These are phyloP conservation scores for Candida hungchunana DNA, from an alignment of 805 yeast genomes.

Conservation along the genomic window DNA sequence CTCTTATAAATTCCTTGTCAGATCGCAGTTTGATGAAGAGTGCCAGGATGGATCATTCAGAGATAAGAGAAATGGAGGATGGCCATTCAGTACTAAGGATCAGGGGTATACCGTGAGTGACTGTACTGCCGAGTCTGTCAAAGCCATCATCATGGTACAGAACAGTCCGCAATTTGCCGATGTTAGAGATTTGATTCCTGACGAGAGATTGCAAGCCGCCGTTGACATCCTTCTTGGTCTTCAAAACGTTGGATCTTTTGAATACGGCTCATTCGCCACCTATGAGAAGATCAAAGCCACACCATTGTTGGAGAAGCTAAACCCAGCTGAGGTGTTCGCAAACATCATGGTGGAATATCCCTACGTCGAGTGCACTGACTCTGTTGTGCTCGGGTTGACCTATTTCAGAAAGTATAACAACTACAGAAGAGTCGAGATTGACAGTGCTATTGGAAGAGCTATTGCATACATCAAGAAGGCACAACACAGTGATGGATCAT, in stretches of 20 bases:
- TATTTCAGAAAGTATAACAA: conserved; percentile 64
- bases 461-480: conserved; percentile 61
- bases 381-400: conserved; percentile 83
- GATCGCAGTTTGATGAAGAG: conserved; percentile 82
- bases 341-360: conserved; percentile 99
- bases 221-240: conserved; percentile 71
- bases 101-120: conserved; percentile 97
- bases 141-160: conserved; percentile 89
- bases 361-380: conserved; percentile 96
- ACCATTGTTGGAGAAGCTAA: conserved; percentile 66
- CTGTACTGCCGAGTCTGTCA: conserved; percentile 93
- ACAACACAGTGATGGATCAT: conserved; percentile 82
- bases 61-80: conserved; percentile 82
- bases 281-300: conserved; percentile 87
- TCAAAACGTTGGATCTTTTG: conserved; percentile 76
- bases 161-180: conserved; percentile 50
- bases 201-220: conserved; percentile 54
- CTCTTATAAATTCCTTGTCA: conserved; percentile 66
- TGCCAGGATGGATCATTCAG: conserved; percentile 75
- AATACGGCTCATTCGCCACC: conserved; percentile 88
- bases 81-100: conserved; percentile 94
- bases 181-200: conserved; percentile 48
- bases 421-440: conserved; percentile 64
- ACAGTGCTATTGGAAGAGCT: conserved; percentile 68
- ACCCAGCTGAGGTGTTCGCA: conserved; percentile 98